Conservation (phyloP, 352 stramenopile species). For the Achlya hypogyna region DNA sequence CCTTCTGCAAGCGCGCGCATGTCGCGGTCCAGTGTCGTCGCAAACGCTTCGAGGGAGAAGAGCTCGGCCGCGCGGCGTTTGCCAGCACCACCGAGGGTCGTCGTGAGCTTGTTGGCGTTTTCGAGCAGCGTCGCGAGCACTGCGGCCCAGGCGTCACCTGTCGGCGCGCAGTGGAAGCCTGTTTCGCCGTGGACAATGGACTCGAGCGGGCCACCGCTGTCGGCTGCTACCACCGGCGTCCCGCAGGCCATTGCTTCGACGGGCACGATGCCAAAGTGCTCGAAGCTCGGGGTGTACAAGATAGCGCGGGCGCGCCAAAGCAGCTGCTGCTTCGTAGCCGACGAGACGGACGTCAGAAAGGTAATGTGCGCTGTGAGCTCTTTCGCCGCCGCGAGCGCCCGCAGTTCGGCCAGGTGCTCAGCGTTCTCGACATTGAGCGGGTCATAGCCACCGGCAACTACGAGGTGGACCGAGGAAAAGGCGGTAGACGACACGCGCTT, state of each 20-base stretch:
- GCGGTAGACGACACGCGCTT: conserved; percentile 27
- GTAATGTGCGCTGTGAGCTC: conserved; percentile 56
- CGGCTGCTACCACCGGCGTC: conserved; percentile 91
- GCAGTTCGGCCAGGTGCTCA: conserved; percentile 87
- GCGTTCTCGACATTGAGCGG: conserved; percentile 93
- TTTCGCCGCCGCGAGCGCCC: conserved; percentile 53
- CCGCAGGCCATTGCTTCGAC: conserved; percentile 96
- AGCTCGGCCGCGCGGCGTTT: conserved; percentile 39
- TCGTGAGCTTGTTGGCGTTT: not conserved
- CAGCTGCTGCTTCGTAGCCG: conserved; percentile 80
- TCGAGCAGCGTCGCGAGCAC: conserved; percentile 46
- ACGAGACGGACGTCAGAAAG: conserved; percentile 85
- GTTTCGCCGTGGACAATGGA: conserved; percentile 87
- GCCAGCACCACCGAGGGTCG: conserved; percentile 37
- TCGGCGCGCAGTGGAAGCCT: conserved; percentile 68
- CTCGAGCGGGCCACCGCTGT: conserved; percentile 93
- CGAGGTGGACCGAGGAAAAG: conserved; percentile 63
- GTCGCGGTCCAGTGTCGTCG: conserved; percentile 37
- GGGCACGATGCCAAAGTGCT: conserved; percentile 99
- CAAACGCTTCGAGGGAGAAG: conserved; percentile 72
- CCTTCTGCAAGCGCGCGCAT: conserved; percentile 12
- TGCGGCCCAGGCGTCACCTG: conserved; percentile 43
- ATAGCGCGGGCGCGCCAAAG: conserved; percentile 80
- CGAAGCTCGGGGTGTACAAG: conserved; percentile 94
- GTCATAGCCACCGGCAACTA: conserved; percentile 96